phyloP scores from a whole-genome alignment of 1,284 basidiomycete species.

The Bondarzewia mesenterica region DNA sequence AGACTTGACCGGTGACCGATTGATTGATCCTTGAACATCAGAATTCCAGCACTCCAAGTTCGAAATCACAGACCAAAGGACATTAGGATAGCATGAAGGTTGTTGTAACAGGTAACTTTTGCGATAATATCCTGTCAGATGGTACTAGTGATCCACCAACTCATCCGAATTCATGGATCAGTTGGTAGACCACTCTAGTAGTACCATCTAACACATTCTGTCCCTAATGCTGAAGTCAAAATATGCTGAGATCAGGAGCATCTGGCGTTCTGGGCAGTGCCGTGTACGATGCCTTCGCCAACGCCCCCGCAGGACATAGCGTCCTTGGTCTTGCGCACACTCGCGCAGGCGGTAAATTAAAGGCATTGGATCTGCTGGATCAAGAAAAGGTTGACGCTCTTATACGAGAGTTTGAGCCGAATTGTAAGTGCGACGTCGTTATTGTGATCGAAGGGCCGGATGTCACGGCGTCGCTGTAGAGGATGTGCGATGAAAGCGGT shows the following conservation, averaged over 20 bases:
- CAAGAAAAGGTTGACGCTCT: conserved; percentile 36
- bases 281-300: conserved; percentile 51
- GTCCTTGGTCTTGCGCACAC: conserved; percentile 61
- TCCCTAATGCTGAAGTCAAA: no score
- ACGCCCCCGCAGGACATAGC: conserved; percentile 23
- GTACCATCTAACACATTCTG: no score
- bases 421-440: conserved; percentile 44
- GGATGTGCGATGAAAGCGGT: no score
- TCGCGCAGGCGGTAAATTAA: conserved; percentile 43
- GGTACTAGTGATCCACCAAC: no score
- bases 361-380: conserved; percentile 55
- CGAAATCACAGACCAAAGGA: no score
- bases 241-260: conserved; percentile 44
- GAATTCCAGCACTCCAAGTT: no score
- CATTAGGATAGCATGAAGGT: not conserved
- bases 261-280: conserved; percentile 71
- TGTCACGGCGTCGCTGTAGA: no score
- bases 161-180: no score
- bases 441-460: not conserved
- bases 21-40: no score
- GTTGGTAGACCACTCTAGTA: no score
- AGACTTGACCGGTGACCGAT: no score
- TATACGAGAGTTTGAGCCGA: conserved; percentile 49
- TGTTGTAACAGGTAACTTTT: not conserved
- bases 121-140: not conserved